A percentile compares a stretch with the other conserved stretches of the same genome.
Conservation (phyloP, 2,329 filamentous ascomycete genomes). For the Proliferodiscus dingleyae region DNA sequence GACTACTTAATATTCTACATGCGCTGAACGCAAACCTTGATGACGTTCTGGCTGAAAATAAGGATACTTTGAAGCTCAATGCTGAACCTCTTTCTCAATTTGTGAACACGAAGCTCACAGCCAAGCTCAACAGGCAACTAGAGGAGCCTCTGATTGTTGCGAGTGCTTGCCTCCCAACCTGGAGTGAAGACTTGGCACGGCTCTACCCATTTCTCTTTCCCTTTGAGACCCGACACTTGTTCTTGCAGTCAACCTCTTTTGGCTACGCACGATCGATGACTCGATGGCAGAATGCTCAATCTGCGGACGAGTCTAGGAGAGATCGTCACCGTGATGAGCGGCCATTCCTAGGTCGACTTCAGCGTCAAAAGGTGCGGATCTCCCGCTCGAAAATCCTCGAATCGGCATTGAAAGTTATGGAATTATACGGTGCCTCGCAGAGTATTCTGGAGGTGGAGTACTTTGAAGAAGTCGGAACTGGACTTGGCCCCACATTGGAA, state of each 20-base stretch:
- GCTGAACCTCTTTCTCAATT: slow-evolving; percentile 87
- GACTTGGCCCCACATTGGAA: slow-evolving; percentile 89
- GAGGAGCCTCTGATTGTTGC: slow-evolving; percentile 96
- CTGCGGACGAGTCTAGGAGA: slow-evolving; percentile 71
- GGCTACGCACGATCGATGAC: slow-evolving; percentile 97
- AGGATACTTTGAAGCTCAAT: slow-evolving; percentile 64
- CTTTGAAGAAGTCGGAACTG: slow-evolving; percentile 96
- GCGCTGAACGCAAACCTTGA: slow-evolving; percentile 90
- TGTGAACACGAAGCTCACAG: slow-evolving; percentile 96
- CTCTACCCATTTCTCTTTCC: slow-evolving; percentile 96
- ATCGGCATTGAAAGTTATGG: slow-evolving; percentile 97
- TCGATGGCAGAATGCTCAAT: slow-evolving; percentile 90
- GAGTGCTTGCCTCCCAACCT: slow-evolving; percentile 90
- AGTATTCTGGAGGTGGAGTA: slow-evolving; percentile 97
- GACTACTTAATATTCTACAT: slow-evolving; percentile 83
- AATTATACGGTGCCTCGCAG: slow-evolving; percentile 92
- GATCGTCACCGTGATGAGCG: slow-evolving; percentile 83
- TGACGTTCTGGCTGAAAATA: slow-evolving; percentile 78
- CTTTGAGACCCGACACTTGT: slow-evolving; percentile 94
- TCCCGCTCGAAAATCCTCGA: slow-evolving; percentile 92
- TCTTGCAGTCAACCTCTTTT: slow-evolving; percentile 96
- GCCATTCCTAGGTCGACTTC: slow-evolving; percentile 83
- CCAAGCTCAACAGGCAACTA: slow-evolving; percentile 92
- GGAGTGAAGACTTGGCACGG: slow-evolving; percentile 92
- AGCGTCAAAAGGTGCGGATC: slow-evolving; percentile 97